Base-by-base conservation (phyloP, 2,329 filamentous ascomycete species). In the Corinectria fuckeliana region DNA sequence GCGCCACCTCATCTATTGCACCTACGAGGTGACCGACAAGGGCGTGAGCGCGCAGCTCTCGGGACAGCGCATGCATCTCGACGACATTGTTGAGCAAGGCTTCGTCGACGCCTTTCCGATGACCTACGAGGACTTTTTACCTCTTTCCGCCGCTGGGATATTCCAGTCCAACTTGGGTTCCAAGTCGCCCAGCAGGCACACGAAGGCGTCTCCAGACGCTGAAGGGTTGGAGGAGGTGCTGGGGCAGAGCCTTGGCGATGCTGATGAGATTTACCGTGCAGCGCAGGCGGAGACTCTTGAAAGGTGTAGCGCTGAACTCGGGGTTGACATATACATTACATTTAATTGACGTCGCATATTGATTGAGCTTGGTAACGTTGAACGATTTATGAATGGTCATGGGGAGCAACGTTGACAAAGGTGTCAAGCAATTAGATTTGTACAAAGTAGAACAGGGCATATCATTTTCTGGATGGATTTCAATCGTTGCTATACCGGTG, bases 71-170 rank as follows among this genome's bases (percentile, higher is more conserved):
- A 53, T 45, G 11, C 42, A 59, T 2, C 39, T 79, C 2, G 67
- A 74, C 3, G 49, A 70, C 1, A 70, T 81, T 3, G 48, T 82
- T 2, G 55, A 69, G 2, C 44, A 70, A 0, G 73, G 74, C 0
- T n/a, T 76, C 3, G 36, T 83, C 1, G 68, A 74, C 34, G 76
- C 72, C 11, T 67, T 75, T 10, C 79, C 82, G 3, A 75, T 84
- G 32, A 82, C 77, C 0, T 84, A 84, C 53, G 82, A 84, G 60
- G 82, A 84, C 59, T 84, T 84, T 50, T 68, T 84, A 7, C 82
- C 82, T 0, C 68, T 84, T 3, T 82, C 80, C 1, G 82, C 81
- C 0, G 82, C 80, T 0, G 81, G 81, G 0, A 84, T 84, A 45
- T 82, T 82, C 62, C 76, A 75, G 48, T 81, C 78, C 3, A 81